Evolutionary conservation across 805 yeast genomes (phyloP), one percentile per base, ranked within the genome.

Genomic region (Candida endomychidarum): DNA sequence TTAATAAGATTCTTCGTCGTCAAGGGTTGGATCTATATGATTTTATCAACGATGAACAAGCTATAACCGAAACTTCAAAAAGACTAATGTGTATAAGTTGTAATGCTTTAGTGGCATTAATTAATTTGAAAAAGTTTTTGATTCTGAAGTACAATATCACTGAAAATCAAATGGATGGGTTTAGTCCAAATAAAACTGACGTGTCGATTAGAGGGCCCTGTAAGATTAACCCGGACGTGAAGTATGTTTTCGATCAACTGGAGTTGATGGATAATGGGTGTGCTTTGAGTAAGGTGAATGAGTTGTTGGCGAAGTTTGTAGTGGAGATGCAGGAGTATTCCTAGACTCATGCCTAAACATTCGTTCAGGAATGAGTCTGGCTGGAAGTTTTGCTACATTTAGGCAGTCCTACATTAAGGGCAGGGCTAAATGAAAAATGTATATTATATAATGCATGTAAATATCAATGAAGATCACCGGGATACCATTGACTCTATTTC

Each of bases 1-100:
- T 81, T 24, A 80, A 80, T 40, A 54, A 65, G 31, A 43, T 69
- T 0, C 49, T 77, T 2, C 51, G 70, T 1, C 57, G 63, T 3
- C 70, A 71, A 29, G 80, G 77, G 2, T 48, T 63, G 15, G 65
- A 66, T 18, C 43, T 75, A 9, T 40, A 40, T 29, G 43, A 40
- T 12, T 14, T 16, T 10, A 34, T 40, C n/a, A 33, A 26, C 6
- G 42, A 39, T 4, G 39, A 34, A 7, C 37, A 26, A 17, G 12
- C 9, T 8, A 18, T 31, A 7, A 22, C 27, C 11, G 23, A 11
- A 21, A 7, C 3, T 2, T 18, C 10, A 3, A 40, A 40, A 32
- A 12, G 27, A 14, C 23, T 28, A 19, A 10, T 34, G 27, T 14
- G 26, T 17, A 8, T 40, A 3, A 23, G n/a, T 23, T 40, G 43